Evolutionary conservation across 2,329 filamentous ascomycete genomes (phyloP).

Genomic region (Coniella lustricola): DNA sequence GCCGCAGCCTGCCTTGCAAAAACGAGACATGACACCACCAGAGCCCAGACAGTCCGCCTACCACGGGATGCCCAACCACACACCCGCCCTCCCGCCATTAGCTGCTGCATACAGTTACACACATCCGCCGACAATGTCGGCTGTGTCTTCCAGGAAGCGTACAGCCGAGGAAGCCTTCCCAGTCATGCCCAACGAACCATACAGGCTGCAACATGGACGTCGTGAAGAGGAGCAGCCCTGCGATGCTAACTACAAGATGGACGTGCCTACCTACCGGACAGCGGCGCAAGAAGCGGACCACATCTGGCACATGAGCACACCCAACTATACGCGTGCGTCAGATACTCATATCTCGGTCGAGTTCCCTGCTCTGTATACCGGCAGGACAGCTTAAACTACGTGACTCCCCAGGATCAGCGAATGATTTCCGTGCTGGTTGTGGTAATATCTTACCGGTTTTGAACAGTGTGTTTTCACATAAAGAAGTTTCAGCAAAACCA

Average conservation of each 20-base stretch:
- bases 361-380: constrained; percentile 1
- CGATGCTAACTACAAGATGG: constrained; percentile 5
- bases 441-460: no score
- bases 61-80: constrained; percentile 4
- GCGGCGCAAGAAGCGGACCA: background rate
- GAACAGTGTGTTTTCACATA: no score
- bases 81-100: background rate
- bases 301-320: constrained; percentile 4
- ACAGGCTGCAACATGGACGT: constrained; percentile 12
- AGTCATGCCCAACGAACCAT: constrained; percentile 2
- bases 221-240: constrained; percentile 8
- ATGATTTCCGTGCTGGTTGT: no score
- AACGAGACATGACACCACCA: constrained; percentile 3
- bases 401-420: no score
- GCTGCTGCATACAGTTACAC: constrained; percentile 2
- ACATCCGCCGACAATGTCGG: background rate
- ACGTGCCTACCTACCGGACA: background rate
- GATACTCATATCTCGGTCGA: background rate
- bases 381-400: background rate
- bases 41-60: background rate
- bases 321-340: constrained; percentile 6
- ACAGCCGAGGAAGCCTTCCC: constrained; percentile 10
- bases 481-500: no score
- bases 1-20: constrained; percentile 3
- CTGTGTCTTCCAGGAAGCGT: constrained; percentile 9